These are phyloP conservation scores for Chytridium lagenaria DNA, from an alignment of 371 early-diverging fungal genomes.

Conservation along the genomic window DNA sequence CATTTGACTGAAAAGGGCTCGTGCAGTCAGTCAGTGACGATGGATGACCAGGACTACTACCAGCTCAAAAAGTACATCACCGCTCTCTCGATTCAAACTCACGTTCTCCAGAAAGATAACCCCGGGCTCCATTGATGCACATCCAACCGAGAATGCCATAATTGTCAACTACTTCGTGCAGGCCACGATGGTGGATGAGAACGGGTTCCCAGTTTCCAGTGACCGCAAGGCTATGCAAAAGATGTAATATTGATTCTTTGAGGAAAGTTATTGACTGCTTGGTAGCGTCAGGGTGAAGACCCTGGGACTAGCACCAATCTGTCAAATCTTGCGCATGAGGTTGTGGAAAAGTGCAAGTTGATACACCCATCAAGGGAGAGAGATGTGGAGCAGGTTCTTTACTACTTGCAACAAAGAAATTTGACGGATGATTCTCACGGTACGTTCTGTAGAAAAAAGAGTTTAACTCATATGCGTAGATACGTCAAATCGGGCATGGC, in stretches of 20 bases:
- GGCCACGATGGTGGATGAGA: conserved; percentile 46
- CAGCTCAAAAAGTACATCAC: conserved; percentile 27
- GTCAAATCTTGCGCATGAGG: conserved; percentile 47
- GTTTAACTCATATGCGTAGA: conserved; percentile 1
- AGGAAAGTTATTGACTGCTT: no score
- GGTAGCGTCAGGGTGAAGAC: conserved; percentile 50
- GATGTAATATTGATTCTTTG: conserved; percentile 38
- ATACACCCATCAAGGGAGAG: conserved; percentile 48
- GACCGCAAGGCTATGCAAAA: conserved; percentile 56
- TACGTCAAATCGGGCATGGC: conserved; percentile 31
- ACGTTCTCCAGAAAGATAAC: conserved; percentile 50
- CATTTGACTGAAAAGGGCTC: not conserved
- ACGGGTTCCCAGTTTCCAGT: conserved; percentile 47
- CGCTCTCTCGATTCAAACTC: not conserved
- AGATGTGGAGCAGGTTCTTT: conserved; percentile 50
- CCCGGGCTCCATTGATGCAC: conserved; percentile 55
- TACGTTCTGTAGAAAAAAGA: not conserved
- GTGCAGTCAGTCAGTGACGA: not conserved
- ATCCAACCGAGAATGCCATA: conserved; percentile 58
- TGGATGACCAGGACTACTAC: conserved; percentile 17
- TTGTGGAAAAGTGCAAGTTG: conserved; percentile 59
- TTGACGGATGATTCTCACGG: not conserved
- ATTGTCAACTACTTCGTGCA: conserved; percentile 59
- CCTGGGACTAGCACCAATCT: conserved; percentile 42
- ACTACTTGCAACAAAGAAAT: conserved; percentile 46